Evolutionary conservation across 495 filamentous ascomycete species (phyloP), one percentile per base, ranked within the genome.

Genomic region (Bathelium albidoporum): DNA sequence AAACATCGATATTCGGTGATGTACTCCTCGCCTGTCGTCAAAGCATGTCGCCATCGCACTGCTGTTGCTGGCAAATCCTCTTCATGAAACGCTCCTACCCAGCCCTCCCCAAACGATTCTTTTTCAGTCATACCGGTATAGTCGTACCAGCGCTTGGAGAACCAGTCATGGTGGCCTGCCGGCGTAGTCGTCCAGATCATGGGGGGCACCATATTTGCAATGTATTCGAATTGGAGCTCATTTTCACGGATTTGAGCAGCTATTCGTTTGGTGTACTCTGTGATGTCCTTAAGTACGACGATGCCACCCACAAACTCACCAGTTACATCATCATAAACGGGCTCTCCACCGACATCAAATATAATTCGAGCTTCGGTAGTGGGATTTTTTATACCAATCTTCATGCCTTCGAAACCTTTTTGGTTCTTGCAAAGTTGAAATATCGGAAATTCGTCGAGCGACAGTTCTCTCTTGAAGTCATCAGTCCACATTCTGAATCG

Each of bases 161-260:
- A 89, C 73, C 86, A 89, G 67, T 89, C 87, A 63, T 83, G 78
- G 20, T 71, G 60, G 1, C 87, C 86, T 12, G 83, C 77, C 1
- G 83, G 76, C 2, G 68, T 81, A 0, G 84, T 80, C 0, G 86
- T 87, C 87, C 85, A 89, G 44, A 83, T 80, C 74, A 89, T 78
- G 69, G 86, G 84, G 10, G 87, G 87, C 76, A 89, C 84, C 20
- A 81, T 82, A 61, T 89, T 85, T 64, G 84, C 87, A 61, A 90
- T 89, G 14, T 83, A 73, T 67, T 82, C 79, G 65, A 90, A 89
- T 55, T 86, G 78, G 65, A 82, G 75, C 62, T 87, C 84, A 62
- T 87, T 86, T 45, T 81, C 79, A 63, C 82, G 75, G 60, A 79
- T 82, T 71, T 88, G 85, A 2, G 80, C 75, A 59, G 78, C 78